Percentiles rank a stretch among this genome's conserved stretches.
Conservation (phyloP, 208 protist genomes). For the Angomonas deanei region DNA sequence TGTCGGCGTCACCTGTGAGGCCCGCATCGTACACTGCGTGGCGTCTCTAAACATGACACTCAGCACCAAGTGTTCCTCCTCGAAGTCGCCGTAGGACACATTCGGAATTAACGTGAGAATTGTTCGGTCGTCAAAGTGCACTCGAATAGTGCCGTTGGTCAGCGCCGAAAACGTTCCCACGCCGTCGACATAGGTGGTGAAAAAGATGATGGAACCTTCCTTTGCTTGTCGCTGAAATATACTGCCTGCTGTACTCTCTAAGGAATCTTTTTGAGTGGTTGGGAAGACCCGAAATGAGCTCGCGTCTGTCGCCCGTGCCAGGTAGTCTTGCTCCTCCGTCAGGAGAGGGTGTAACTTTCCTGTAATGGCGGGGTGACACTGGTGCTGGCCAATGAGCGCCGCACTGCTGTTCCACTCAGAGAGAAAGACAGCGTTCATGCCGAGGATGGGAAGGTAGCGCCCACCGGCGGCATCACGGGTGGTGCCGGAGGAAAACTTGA, state of each 20-base stretch:
- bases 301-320: constrained; percentile 16
- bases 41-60: constrained; percentile 65
- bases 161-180: constrained; percentile 75
- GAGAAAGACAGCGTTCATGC: constrained; percentile 31
- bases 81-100: constrained; percentile 1
- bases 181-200: constrained; percentile 65
- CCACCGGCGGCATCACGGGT: background rate
- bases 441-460: constrained; percentile 23
- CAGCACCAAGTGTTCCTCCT: constrained; percentile 51
- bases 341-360: constrained; percentile 3
- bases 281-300: too few species aligned
- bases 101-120: constrained; percentile 67
- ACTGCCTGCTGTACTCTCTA: background rate
- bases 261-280: too few species aligned
- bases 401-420: constrained; percentile 31
- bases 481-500: background rate
- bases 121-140: constrained; percentile 76
- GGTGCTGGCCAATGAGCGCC: constrained; percentile 7
- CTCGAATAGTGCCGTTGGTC: constrained; percentile 73
- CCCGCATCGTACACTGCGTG: constrained; percentile 47
- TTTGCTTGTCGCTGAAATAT: background rate
- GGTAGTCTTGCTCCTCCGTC: constrained; percentile 4
- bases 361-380: background rate
- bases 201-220: constrained; percentile 32
- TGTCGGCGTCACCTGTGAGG: constrained; percentile 36